Evolutionary conservation across 2,329 filamentous ascomycete species (phyloP).

Genomic region (Xylaria sp.): DNA sequence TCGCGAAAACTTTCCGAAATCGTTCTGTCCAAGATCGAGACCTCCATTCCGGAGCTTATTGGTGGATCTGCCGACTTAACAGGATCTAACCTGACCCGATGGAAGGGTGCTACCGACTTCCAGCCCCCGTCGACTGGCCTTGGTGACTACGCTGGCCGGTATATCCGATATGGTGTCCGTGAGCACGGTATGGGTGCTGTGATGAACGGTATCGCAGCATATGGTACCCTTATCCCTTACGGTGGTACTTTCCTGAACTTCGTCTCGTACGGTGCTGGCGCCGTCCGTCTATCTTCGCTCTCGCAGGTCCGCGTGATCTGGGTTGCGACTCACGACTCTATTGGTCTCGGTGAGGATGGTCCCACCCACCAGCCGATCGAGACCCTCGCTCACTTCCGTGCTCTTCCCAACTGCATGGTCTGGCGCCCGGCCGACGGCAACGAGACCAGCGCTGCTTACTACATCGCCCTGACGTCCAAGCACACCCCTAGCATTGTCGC

Average conservation of each 20-base stretch:
- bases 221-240: slow-evolving; percentile 92
- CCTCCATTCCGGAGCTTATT: slow-evolving; percentile 82
- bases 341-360: slow-evolving; percentile 97
- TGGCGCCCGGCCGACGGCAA: slow-evolving; percentile 99
- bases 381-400: slow-evolving; percentile 97
- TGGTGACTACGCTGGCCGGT: slow-evolving; percentile 88
- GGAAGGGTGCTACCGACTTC: slow-evolving; percentile 97
- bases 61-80: slow-evolving; percentile 98
- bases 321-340: slow-evolving; percentile 98
- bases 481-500: slow-evolving; percentile 91
- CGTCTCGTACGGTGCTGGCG: slow-evolving; percentile 94
- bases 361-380: slow-evolving; percentile 99
- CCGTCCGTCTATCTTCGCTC: slow-evolving; percentile 90
- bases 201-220: slow-evolving; percentile 93
- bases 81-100: slow-evolving; percentile 97
- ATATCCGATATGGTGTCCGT: slow-evolving; percentile 89
- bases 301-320: slow-evolving; percentile 91
- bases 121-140: slow-evolving; percentile 85
- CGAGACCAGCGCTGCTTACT: slow-evolving; percentile 97
- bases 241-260: slow-evolving; percentile 99
- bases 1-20: slow-evolving; percentile 96
- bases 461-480: slow-evolving; percentile 87
- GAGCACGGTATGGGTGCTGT: slow-evolving; percentile 92
- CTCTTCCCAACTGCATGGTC: slow-evolving; percentile 98
- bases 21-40: slow-evolving; percentile 86